Percentiles rank a stretch among this genome's conserved stretches.
These are phyloP conservation scores for Thymus mandschuricus DNA, from an alignment of 257 asterid species.

Conservation along the genomic window DNA sequence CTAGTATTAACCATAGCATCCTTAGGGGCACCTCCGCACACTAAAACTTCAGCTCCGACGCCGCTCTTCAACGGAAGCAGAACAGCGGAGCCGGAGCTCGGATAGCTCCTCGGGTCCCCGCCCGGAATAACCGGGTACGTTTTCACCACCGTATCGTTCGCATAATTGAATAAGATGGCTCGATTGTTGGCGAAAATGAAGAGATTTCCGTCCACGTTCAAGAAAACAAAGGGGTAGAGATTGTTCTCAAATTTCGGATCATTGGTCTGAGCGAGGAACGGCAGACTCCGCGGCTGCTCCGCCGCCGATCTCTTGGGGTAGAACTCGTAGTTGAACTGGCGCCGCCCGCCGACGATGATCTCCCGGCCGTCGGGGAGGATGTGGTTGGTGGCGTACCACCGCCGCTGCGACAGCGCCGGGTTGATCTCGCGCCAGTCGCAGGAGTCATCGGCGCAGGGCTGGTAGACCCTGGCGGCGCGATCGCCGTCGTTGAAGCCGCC, in stretches of 20 bases:
- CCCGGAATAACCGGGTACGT: conserved; percentile 49
- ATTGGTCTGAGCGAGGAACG: conserved; percentile 40
- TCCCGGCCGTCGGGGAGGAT: too few species aligned
- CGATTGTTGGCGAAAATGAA: conserved; percentile 56
- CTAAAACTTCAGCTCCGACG: conserved; percentile 33
- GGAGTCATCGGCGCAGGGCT: conserved; percentile 35
- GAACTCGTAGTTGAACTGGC: conserved; percentile 34
- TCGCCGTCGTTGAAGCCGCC: too few species aligned
- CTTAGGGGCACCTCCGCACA: conserved; percentile 54
- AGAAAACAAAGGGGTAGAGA: conserved; percentile 59
- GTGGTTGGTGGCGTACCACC: too few species aligned
- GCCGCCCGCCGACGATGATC: too few species aligned
- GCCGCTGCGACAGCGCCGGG: conserved; percentile 30
- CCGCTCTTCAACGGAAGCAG: conserved; percentile 46
- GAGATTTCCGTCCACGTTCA: conserved; percentile 49
- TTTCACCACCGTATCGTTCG: conserved; percentile 29
- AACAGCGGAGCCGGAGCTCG: conserved; percentile 58
- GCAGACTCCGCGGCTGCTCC: conserved; percentile 22
- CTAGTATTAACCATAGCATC: conserved; percentile 33
- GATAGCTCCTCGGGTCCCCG: conserved; percentile 58
- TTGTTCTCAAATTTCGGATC: conserved; percentile 46
- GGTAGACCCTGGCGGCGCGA: conserved; percentile 36
- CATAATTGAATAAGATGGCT: conserved; percentile 45
- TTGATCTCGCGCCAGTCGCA: conserved; percentile 57
- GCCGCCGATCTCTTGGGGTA: conserved; percentile 35